Base-by-base conservation (phyloP, 306 rosid species). In the Geum urbanum region DNA sequence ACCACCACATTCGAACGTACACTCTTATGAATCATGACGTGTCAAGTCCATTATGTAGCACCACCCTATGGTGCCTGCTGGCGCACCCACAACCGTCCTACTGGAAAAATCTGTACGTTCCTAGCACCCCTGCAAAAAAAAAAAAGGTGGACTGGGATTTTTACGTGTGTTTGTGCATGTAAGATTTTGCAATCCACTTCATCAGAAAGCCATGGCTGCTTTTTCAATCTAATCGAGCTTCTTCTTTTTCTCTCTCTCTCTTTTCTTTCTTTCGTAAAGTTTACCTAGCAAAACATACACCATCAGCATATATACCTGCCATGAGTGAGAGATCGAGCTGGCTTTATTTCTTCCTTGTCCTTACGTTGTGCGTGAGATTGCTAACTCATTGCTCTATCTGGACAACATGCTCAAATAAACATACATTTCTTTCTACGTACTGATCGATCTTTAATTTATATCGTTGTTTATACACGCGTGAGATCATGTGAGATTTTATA, bases 141-240 rank as follows among this genome's bases (percentile, higher is more conserved):
- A 24, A 37, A 60, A 73, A 49, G 48, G 58, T 47, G 22, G 2
- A 59, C 41, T 63, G 51, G 65, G 55, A 32, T 14, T 24, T 63
- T 61, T 79, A 14, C 6, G 10, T 49, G 48, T 49, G 48, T 63
- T 22, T 63, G 39, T 46, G 2, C 20, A 70, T 54, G 56, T 39
- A 62, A 18, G 65, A 69, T 62, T 72, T 72, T 72, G 81, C 81
- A 72, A 53, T 72, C 80, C 81, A 76, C 76, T 43, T 76, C 78
- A 40, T 56, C 59, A 6, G 64, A 37, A 6, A 50, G 19, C 44
- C 39, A n/a, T 12, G 9, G 53, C 54, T 15, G 53, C 54, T 15
- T 70, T 70, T 59, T 7, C 63, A 6, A 12, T 24, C 44, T 54
- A 2, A 24, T 24, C 2, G 52, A 53, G 37, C 43, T 54, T 41